Evolutionary conservation across 148 eudicot species (phyloP).

Genomic region (Polygonum maritimum): DNA sequence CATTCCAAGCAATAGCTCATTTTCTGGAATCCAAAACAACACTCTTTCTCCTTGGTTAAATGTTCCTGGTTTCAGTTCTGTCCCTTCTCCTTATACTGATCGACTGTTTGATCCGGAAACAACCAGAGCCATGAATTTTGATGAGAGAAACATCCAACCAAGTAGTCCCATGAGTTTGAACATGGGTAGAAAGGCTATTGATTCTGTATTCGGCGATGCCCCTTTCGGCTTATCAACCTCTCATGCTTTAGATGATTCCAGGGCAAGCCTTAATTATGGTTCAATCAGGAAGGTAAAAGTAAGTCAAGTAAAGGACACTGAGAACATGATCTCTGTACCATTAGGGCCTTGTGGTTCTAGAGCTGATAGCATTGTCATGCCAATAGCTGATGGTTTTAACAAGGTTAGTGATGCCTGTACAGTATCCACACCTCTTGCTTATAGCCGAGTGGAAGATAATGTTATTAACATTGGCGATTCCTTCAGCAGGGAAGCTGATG

Average conservation of each 20-base stretch:
- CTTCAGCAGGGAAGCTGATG: constrained; percentile 25
- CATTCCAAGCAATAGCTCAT: constrained; percentile 30
- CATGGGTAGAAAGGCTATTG: constrained; percentile 30
- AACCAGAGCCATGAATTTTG: constrained; percentile 25
- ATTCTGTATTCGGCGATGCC: constrained; percentile 33
- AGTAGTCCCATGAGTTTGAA: constrained; percentile 21
- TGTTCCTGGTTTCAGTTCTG: constrained; percentile 34
- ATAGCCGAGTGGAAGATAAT: constrained; percentile 23
- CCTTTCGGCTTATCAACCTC: constrained; percentile 43
- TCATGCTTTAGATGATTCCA: constrained; percentile 36
- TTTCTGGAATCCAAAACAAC: constrained; percentile 36
- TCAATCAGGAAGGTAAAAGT: constrained; percentile 64
- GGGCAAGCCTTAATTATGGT: constrained; percentile 33
- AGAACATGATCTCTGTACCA: constrained; percentile 34
- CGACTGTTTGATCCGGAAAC: constrained; percentile 31
- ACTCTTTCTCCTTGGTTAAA: constrained; percentile 37
- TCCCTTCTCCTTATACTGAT: constrained; percentile 33
- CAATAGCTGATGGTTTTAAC: constrained; percentile 23
- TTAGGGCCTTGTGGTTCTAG: constrained; percentile 24
- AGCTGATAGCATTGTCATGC: constrained; percentile 24
- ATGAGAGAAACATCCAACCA: constrained; percentile 35
- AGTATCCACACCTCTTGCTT: constrained; percentile 35
- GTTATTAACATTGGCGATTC: constrained; percentile 23
- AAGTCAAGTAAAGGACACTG: constrained; percentile 51
- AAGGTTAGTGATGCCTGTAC: constrained; percentile 28